A percentile compares a stretch with the other conserved stretches of the same genome.
Conservation (phyloP, 2,329 filamentous ascomycete genomes). For the Albophoma yamanashiensis region DNA sequence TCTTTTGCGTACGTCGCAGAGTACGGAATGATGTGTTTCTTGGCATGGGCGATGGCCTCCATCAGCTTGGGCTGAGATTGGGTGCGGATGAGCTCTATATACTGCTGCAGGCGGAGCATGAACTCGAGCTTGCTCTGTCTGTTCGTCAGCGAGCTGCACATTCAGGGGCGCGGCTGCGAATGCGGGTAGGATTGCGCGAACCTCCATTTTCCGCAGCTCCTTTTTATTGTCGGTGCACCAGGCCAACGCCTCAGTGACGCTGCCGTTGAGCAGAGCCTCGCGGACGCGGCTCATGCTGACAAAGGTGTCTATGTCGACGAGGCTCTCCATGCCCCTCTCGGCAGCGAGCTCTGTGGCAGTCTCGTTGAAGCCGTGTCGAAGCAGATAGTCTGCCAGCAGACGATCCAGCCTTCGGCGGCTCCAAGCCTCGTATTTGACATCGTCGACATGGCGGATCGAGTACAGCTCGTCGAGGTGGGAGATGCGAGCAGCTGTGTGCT, state of each 20-base stretch:
- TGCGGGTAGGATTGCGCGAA: slow-evolving; percentile 22
- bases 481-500: slow-evolving; percentile 65
- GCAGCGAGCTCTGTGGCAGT: slow-evolving; percentile 66
- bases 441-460: slow-evolving; percentile 67
- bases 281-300: slow-evolving; percentile 70
- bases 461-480: slow-evolving; percentile 75
- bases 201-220: slow-evolving; percentile 77
- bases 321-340: slow-evolving; percentile 64
- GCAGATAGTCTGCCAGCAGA: slow-evolving; percentile 82
- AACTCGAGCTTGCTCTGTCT: slow-evolving; percentile 74
- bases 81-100: slow-evolving; percentile 76
- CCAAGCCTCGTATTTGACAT: slow-evolving; percentile 92
- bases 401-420: slow-evolving; percentile 71
- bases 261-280: slow-evolving; percentile 57
- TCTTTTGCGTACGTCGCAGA: slow-evolving; percentile 56
- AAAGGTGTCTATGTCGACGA: slow-evolving; percentile 87
- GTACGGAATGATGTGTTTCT: slow-evolving; percentile 67
- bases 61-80: slow-evolving; percentile 51
- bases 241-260: slow-evolving; percentile 66
- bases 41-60: slow-evolving; percentile 74
- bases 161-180: not conserved
- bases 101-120: slow-evolving; percentile 87
- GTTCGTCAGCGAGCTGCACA: slow-evolving; percentile 1
- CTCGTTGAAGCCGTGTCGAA: slow-evolving; percentile 71
- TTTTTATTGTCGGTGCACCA: slow-evolving; percentile 96